A percentile compares a stretch with the other conserved stretches of the same genome.
These are phyloP conservation scores for Pseudocercospora fijiensis DNA, from an alignment of 2,329 filamentous ascomycete genomes.

Conservation along the genomic window DNA sequence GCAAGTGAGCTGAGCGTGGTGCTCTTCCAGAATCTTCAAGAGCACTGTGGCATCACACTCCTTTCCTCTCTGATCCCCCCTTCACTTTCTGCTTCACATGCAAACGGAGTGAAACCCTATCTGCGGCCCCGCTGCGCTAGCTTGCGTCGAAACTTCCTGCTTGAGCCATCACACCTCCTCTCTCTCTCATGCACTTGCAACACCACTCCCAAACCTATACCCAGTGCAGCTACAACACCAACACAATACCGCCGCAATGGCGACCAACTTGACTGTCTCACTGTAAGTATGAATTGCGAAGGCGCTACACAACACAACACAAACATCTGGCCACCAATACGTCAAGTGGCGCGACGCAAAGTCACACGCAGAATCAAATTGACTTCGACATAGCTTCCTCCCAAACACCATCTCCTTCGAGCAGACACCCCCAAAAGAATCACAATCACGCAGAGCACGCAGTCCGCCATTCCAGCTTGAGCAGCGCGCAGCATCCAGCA, in stretches of 20 bases:
- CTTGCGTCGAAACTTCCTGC: constrained; percentile 7
- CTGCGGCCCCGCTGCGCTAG: not conserved
- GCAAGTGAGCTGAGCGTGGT: not conserved
- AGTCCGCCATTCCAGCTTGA: constrained; percentile 23
- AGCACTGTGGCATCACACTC: not conserved
- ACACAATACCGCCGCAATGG: constrained; percentile 21
- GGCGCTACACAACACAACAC: not conserved
- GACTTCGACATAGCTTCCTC: constrained; percentile 64
- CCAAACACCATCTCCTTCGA: constrained; percentile 88
- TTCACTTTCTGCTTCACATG: constrained; percentile 11
- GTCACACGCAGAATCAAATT: not conserved
- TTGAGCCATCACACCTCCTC: constrained; percentile 7
- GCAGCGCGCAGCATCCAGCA: constrained; percentile 48
- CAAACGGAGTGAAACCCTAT: constrained; percentile 1
- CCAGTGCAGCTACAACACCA: not conserved
- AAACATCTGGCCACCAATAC: not conserved
- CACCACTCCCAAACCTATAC: not conserved
- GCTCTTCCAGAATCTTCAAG: constrained; percentile 7
- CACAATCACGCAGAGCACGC: constrained; percentile 28
- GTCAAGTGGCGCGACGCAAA: not conserved
- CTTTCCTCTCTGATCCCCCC: not conserved
- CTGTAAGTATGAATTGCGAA: constrained; percentile 33
- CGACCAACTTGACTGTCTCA: constrained; percentile 35
- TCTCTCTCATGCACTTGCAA: not conserved
- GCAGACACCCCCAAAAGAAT: constrained; percentile 50